A percentile compares a stretch with the other conserved stretches of the same genome.
phyloP scores from a whole-genome alignment of 2,329 filamentous ascomycete species.

The Claviceps pusilla region DNA sequence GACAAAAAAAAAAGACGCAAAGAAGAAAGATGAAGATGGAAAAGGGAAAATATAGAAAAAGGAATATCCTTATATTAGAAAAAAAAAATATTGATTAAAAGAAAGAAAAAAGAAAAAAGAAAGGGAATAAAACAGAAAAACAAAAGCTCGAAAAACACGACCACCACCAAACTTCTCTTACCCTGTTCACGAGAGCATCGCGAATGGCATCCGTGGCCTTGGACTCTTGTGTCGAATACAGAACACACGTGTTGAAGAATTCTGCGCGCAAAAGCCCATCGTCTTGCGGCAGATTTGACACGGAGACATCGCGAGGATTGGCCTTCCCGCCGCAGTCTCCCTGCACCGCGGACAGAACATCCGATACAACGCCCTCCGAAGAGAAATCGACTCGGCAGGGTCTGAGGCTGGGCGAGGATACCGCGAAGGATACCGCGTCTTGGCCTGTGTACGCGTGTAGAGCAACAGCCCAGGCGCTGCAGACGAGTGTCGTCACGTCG shows the following conservation, averaged over 20 bases:
- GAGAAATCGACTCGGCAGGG: background rate
- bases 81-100: too few relatives aligned
- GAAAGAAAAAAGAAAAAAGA: too few relatives aligned
- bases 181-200: too few relatives aligned
- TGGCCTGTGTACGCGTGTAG: background rate
- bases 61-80: too few relatives aligned
- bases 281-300: background rate
- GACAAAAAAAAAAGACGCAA: too few relatives aligned
- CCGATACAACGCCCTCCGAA: background rate
- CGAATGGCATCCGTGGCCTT: background rate
- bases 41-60: too few relatives aligned
- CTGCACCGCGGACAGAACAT: background rate
- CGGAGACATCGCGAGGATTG: background rate
- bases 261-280: background rate
- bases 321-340: background rate
- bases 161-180: too few relatives aligned
- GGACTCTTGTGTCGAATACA: background rate
- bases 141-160: too few relatives aligned
- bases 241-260: background rate
- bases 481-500: background rate
- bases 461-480: background rate
- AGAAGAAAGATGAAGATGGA: too few relatives aligned
- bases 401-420: background rate
- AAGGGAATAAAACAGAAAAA: too few relatives aligned
- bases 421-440: background rate